These are phyloP conservation scores for Calocera viscosa DNA, from an alignment of 768 basidiomycete species.

Conservation along the genomic window DNA sequence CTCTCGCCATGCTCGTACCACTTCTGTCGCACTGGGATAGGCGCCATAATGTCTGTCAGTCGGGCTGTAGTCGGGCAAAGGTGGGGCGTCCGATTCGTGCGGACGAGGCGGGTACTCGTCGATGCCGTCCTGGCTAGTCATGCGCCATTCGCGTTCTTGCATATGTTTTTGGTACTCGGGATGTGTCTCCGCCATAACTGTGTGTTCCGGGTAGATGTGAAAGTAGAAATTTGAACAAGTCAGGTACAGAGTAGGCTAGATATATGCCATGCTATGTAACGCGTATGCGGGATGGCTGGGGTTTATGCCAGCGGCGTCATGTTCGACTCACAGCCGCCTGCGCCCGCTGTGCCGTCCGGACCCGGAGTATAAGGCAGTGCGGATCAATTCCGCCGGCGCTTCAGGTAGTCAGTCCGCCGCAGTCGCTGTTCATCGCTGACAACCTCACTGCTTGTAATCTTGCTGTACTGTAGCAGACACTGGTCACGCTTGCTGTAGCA, in stretches of 20 bases:
- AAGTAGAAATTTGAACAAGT: neutral
- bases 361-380: neutral
- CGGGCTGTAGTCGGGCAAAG: neutral
- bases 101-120: neutral
- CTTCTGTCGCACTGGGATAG: neutral
- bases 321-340: neutral
- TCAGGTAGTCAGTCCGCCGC: too few relatives aligned
- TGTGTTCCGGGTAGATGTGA: neutral
- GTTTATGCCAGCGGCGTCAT: neutral
- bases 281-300: neutral
- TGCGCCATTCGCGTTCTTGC: neutral
- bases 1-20: neutral
- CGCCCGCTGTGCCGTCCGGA: neutral
- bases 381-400: neutral
- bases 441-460: too few relatives aligned
- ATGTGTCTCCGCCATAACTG: neutral
- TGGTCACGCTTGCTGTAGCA: too few relatives aligned
- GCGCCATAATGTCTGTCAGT: neutral
- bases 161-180: neutral
- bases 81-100: neutral
- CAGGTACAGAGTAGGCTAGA: neutral
- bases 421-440: too few relatives aligned
- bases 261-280: neutral
- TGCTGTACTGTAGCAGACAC: too few relatives aligned
- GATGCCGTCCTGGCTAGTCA: neutral